Conservation (phyloP, 768 basidiomycete genomes). For the Multifurca ochricompacta region DNA sequence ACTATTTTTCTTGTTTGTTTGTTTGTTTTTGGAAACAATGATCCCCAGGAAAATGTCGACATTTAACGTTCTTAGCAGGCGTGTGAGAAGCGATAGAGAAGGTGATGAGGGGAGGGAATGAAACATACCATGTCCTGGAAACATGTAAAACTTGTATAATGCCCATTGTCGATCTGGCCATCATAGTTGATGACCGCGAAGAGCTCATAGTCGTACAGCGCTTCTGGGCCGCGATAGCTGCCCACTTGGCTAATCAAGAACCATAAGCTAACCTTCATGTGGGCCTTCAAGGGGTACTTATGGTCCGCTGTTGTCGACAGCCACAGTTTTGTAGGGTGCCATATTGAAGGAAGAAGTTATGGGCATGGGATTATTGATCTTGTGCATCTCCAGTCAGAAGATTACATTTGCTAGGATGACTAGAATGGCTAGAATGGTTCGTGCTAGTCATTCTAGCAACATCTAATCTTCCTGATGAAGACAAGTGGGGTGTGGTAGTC, state of each 20-base stretch:
- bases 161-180: conserved; percentile 89
- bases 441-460: too few relatives aligned
- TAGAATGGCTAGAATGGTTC: too few relatives aligned
- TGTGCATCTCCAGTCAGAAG: conserved; percentile 67
- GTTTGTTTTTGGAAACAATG: too few relatives aligned
- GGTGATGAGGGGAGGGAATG: not conserved
- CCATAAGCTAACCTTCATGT: not conserved
- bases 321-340: conserved; percentile 74
- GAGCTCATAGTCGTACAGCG: conserved; percentile 83
- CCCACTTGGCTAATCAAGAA: not conserved
- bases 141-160: conserved; percentile 84
- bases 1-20: too few relatives aligned
- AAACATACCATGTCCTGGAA: conserved; percentile 73
- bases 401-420: too few relatives aligned
- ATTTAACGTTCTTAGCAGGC: too few relatives aligned
- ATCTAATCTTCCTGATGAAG: too few relatives aligned
- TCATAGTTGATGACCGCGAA: conserved; percentile 94
- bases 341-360: conserved; percentile 84
- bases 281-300: not conserved
- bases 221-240: conserved; percentile 49
- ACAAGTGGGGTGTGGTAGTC: too few relatives aligned
- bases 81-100: not conserved
- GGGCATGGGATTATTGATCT: conserved; percentile 76
- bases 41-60: too few relatives aligned
- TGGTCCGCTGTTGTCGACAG: conserved; percentile 37